These are phyloP conservation scores for Rhizopus microsporus DNA, from an alignment of 371 early-diverging fungal genomes.

Conservation along the genomic window DNA sequence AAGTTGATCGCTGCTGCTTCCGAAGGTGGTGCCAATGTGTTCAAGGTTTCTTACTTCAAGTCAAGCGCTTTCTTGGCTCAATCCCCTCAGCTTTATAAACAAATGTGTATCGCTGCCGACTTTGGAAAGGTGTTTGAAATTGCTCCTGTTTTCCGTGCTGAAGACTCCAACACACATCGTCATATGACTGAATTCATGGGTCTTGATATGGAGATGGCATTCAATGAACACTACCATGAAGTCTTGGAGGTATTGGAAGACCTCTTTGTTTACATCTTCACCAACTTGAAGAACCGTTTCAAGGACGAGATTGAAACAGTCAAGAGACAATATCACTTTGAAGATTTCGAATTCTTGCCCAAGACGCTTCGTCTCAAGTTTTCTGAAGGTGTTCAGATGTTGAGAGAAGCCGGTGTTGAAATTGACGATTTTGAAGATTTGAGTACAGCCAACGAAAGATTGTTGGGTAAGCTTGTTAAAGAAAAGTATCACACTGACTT, in stretches of 20 bases:
- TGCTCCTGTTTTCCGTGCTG: slow-evolving; percentile 99
- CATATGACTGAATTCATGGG: slow-evolving; percentile 99
- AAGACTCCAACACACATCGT: slow-evolving; percentile 98
- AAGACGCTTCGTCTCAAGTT: slow-evolving; percentile 90
- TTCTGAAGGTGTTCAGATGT: slow-evolving; percentile 90
- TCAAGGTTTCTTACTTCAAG: slow-evolving; percentile 98
- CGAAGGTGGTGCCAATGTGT: slow-evolving; percentile 99
- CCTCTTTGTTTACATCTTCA: slow-evolving; percentile 92
- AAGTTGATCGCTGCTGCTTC: slow-evolving; percentile 96
- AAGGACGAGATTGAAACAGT: slow-evolving; percentile 87
- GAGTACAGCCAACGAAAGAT: slow-evolving; percentile 91
- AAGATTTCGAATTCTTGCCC: slow-evolving; percentile 86
- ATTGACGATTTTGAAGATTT: slow-evolving; percentile 95
- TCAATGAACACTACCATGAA: slow-evolving; percentile 98
- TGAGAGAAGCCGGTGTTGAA: slow-evolving; percentile 90
- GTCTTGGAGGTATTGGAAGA: slow-evolving; percentile 90
- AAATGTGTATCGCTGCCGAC: slow-evolving; percentile 99
- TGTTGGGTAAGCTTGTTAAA: slow-evolving; percentile 92
- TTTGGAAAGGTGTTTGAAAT: slow-evolving; percentile 99
- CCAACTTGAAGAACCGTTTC: slow-evolving; percentile 82
- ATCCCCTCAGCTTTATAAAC: slow-evolving; percentile 99
- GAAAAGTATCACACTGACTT: slow-evolving; percentile 98
- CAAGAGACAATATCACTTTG: slow-evolving; percentile 91
- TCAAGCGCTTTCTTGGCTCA: slow-evolving; percentile 96
- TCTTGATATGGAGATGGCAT: slow-evolving; percentile 99